phyloP scores from a whole-genome alignment of 257 asterid species.

The Primulina huaijiensis region DNA sequence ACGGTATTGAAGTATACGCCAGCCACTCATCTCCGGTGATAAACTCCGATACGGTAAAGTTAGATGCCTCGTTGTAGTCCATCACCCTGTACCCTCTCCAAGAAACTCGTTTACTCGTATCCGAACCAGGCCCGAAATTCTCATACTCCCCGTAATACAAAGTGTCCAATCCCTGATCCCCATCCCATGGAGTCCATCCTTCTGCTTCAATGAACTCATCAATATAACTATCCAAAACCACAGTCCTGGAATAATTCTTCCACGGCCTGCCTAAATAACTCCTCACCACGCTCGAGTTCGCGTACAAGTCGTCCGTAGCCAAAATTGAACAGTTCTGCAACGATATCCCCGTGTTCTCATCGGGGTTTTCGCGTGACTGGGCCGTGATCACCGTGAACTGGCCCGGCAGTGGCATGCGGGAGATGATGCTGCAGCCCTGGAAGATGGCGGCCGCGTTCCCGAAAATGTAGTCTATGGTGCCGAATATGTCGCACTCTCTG shows the following conservation, averaged over 20 bases:
- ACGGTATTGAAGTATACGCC: slow-evolving; percentile 79
- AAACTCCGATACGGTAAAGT: slow-evolving; percentile 60
- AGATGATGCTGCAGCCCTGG: slow-evolving; percentile 70
- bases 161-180: slow-evolving; percentile 51
- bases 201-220: slow-evolving; percentile 44
- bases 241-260: slow-evolving; percentile 66
- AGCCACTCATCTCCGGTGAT: slow-evolving; percentile 79
- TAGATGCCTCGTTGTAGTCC: slow-evolving; percentile 61
- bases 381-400: slow-evolving; percentile 78
- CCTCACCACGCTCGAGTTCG: slow-evolving; percentile 35
- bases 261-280: slow-evolving; percentile 86
- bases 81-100: slow-evolving; percentile 70
- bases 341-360: slow-evolving; percentile 64
- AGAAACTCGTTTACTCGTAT: slow-evolving; percentile 45
- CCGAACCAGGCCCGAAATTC: slow-evolving; percentile 69
- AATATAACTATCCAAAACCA: slow-evolving; percentile 57
- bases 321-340: slow-evolving; percentile 74
- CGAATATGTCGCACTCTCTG: slow-evolving; percentile 77
- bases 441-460: slow-evolving; percentile 83
- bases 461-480: slow-evolving; percentile 83
- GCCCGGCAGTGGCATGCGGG: slow-evolving; percentile 62
- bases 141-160: slow-evolving; percentile 79
- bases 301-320: slow-evolving; percentile 49
- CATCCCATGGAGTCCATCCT: slow-evolving; percentile 77
- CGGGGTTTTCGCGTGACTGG: slow-evolving; percentile 49